Base-by-base conservation (phyloP, 2,329 filamentous ascomycete species). In the Trichoderma brevicompactum region DNA sequence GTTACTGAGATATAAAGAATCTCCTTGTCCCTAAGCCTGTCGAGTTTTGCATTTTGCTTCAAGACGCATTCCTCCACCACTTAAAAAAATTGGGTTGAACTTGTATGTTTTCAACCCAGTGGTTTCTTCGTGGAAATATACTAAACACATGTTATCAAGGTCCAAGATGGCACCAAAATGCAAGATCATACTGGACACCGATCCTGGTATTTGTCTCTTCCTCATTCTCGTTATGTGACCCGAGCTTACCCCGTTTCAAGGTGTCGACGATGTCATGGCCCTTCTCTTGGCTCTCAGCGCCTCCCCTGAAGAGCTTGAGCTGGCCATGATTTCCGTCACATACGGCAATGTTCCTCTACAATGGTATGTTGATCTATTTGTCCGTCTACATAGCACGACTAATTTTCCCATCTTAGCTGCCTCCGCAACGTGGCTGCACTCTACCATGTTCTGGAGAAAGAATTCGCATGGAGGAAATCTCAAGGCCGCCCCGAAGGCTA, bases 181-280 rank as follows among this genome's bases (percentile, higher is more conserved):
- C 72, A 88, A 90, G 73, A 89, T 99, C 71, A 97, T 99, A 72
- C 95, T 99, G 73, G 95, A 99, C 75, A 98, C 94, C 2, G 95
- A 98, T 36, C 65, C 65, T 10, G 65, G 65, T 65, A 62, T 43
- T 2, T 23, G 8, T 28, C 43, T 10, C 13, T 6, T 9, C 5
- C 43, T 40, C 8, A 46, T 15, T 1, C 19, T 2, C 9, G 1
- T 19, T 13, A 28, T 28, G 28, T 49, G 13, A 40, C n/a, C 17
- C 15, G 5, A 10, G 7, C 50, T 48, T 17, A 61, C 15, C 9
- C 28, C 9, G 5, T 49, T 34, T 17, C 8, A 34, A 77, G 93
- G 94, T 68, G 90, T 95, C 71, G 95, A 99, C 79, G 95, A 99
- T 83, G 84, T 95, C 62, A 83, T 98, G 68, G 94, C 93, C 52